Conservation (phyloP, 2,329 filamentous ascomycete genomes). For the Aureobasidium leucospermi region DNA sequence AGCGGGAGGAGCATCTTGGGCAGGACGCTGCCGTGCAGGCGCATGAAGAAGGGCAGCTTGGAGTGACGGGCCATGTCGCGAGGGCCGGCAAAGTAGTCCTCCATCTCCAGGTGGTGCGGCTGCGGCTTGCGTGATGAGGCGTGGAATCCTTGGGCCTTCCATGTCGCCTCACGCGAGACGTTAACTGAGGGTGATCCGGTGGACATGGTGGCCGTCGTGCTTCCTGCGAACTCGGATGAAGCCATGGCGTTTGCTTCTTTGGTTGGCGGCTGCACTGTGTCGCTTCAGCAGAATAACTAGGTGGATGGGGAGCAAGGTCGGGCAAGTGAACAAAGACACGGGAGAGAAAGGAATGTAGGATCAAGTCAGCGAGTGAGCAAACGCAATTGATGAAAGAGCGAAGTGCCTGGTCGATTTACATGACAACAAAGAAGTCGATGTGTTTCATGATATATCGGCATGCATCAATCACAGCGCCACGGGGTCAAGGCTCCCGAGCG, state of each 20-base stretch:
- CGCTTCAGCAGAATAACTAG: background rate
- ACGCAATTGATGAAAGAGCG: background rate
- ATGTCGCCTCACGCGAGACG: constrained; percentile 12
- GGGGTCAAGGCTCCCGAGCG: background rate
- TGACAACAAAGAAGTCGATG: constrained; percentile 3
- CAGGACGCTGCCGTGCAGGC: constrained; percentile 66
- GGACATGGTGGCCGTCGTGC: constrained; percentile 13
- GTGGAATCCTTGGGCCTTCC: constrained; percentile 3
- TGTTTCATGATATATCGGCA: constrained; percentile 9
- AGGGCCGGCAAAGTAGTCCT: constrained; percentile 43
- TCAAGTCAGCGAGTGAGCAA: background rate
- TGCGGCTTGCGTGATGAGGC: constrained; percentile 14
- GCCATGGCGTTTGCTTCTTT: background rate
- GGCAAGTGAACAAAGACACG: background rate
- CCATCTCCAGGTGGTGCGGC: constrained; percentile 22
- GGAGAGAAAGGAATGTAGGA: background rate
- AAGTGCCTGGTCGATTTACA: background rate
- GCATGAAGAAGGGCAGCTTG: constrained; percentile 68
- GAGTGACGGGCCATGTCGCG: constrained; percentile 66
- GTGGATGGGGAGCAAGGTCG: background rate
- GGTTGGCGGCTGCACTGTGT: background rate
- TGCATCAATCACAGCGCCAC: constrained; percentile 6
- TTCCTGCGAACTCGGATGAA: constrained; percentile 3
- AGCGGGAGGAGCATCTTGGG: constrained; percentile 69
- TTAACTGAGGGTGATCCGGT: constrained; percentile 4